Conservation (phyloP, 257 asterid species). For the Verbena officinalis region DNA sequence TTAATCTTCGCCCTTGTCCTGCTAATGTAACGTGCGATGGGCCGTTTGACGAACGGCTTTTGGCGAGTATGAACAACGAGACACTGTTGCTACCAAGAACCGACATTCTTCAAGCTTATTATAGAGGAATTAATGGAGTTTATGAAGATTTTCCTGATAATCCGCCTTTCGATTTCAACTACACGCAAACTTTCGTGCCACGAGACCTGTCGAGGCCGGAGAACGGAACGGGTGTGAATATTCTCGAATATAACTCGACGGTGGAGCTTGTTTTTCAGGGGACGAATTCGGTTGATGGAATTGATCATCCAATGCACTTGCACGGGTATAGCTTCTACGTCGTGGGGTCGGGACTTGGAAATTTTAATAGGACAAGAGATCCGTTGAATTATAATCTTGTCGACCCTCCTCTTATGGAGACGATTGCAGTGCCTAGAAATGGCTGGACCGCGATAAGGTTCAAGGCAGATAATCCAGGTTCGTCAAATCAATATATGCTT, state of each 20-base stretch:
- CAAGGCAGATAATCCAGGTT: conserved; percentile 60
- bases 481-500: not conserved
- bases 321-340: conserved; percentile 68
- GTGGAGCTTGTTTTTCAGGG: conserved; percentile 63
- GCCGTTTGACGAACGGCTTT: conserved; percentile 31
- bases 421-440: conserved; percentile 44
- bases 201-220: conserved; percentile 21
- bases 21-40: conserved; percentile 31
- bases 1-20: conserved; percentile 44
- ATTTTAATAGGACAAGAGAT: conserved; percentile 42
- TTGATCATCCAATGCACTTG: conserved; percentile 69
- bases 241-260: conserved; percentile 40
- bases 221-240: conserved; percentile 31
- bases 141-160: conserved; percentile 41
- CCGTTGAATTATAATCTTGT: conserved; percentile 50
- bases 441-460: conserved; percentile 68
- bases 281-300: conserved; percentile 38
- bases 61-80: conserved; percentile 56
- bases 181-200: conserved; percentile 35
- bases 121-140: conserved; percentile 32
- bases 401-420: conserved; percentile 59
- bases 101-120: conserved; percentile 50
- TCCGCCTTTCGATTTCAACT: conserved; percentile 44
- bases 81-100: conserved; percentile 38
- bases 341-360: conserved; percentile 58